phyloP scores from a whole-genome alignment of 306 rosid species.

The Betula pendula region DNA sequence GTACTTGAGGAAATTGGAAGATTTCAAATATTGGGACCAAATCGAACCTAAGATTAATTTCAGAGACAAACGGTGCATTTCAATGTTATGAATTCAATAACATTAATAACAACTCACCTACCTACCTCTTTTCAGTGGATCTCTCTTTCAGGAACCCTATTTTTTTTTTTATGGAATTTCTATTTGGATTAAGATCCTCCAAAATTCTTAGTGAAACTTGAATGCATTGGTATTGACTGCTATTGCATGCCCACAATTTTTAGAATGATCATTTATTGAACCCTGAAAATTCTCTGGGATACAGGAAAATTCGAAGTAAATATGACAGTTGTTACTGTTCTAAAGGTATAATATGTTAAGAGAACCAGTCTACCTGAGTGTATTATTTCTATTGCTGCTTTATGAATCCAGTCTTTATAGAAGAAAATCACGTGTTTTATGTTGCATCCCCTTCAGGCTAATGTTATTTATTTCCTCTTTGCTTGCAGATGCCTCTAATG shows the following conservation, averaged over 20 bases:
- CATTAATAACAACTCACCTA: background rate
- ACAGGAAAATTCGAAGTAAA: background rate
- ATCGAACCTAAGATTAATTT: too few species aligned
- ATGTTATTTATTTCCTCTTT: background rate
- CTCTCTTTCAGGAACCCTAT: background rate
- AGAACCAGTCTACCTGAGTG: too few species aligned
- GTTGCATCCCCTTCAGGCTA: background rate
- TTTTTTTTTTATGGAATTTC: background rate
- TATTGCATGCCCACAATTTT: too few species aligned
- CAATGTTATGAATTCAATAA: background rate
- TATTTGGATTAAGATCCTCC: too few species aligned
- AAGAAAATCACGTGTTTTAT: too few species aligned
- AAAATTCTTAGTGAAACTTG: background rate
- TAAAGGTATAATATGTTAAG: background rate
- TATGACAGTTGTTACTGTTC: background rate
- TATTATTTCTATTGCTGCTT: background rate
- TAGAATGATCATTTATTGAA: background rate
- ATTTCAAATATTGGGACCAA: too few species aligned
- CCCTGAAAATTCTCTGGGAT: background rate
- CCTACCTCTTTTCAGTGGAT: background rate
- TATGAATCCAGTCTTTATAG: too few species aligned
- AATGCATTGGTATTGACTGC: too few species aligned
- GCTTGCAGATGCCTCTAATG: conserved; percentile 11
- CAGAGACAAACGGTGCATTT: too few species aligned
- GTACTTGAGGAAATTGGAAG: too few species aligned